Percentiles rank a stretch among this genome's conserved stretches.
phyloP scores from a whole-genome alignment of 1,284 basidiomycete genomes.

The Neolentinus lepideus region DNA sequence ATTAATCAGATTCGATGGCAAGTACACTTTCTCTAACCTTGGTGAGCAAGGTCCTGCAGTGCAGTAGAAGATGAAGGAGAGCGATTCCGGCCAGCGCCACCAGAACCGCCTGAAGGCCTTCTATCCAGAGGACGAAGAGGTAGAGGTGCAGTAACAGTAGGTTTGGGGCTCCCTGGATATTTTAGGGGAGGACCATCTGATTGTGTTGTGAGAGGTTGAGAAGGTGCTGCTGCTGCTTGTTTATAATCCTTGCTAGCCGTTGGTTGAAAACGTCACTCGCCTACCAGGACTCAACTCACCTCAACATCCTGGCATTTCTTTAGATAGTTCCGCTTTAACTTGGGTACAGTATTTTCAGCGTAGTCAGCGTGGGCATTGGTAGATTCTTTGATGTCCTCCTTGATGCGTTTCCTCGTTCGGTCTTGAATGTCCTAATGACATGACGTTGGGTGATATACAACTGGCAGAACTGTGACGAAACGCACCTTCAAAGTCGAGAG shows the following conservation, averaged over 20 bases:
- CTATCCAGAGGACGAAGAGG: slow-evolving; percentile 66
- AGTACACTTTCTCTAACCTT: slow-evolving; percentile 35
- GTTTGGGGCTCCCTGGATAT: slow-evolving; percentile 27
- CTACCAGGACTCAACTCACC: slow-evolving; percentile 30
- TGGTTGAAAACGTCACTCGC: not conserved
- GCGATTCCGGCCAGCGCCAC: slow-evolving; percentile 43
- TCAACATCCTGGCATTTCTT: slow-evolving; percentile 82
- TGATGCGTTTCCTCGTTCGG: slow-evolving; percentile 82
- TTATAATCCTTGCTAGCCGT: slow-evolving; percentile 50
- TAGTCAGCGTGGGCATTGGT: slow-evolving; percentile 69
- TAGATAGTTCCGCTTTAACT: slow-evolving; percentile 68
- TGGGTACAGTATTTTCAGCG: slow-evolving; percentile 67
- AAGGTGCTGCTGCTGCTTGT: slow-evolving; percentile 32
- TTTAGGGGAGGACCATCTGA: slow-evolving; percentile 11
- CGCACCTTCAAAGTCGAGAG: slow-evolving; percentile 61
- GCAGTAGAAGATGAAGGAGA: slow-evolving; percentile 66
- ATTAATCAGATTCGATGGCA: slow-evolving; percentile 7
- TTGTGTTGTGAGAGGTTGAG: slow-evolving; percentile 18
- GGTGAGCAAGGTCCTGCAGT: slow-evolving; percentile 71
- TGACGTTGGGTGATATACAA: slow-evolving; percentile 6
- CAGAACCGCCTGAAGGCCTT: slow-evolving; percentile 56
- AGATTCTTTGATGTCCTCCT: slow-evolving; percentile 80
- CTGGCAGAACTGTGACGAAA: not conserved
- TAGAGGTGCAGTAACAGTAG: slow-evolving; percentile 57
- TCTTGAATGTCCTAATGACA: slow-evolving; percentile 71